Evolutionary conservation across 768 basidiomycete genomes (phyloP).

Genomic region (Pisolithus microcarpus): DNA sequence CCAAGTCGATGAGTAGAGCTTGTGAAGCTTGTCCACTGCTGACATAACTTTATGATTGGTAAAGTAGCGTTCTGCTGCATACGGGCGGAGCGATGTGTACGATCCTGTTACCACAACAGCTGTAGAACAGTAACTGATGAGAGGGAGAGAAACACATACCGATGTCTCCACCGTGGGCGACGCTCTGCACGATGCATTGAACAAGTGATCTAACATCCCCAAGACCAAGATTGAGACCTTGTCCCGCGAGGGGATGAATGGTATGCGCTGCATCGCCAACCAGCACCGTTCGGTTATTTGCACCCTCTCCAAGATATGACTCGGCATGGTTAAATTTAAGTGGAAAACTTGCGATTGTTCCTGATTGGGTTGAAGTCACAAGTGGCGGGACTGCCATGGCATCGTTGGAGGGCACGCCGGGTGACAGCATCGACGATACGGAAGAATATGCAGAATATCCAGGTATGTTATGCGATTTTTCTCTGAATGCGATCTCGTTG

Average conservation of each 20-base stretch:
- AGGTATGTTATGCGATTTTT: constrained; percentile 61
- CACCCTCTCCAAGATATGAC: constrained; percentile 70
- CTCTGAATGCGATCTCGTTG: constrained; percentile 67
- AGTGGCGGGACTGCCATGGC: constrained; percentile 66
- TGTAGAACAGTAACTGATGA: neutral
- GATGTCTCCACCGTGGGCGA: constrained; percentile 69
- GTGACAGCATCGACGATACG: constrained; percentile 24
- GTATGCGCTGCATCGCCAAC: constrained; percentile 97
- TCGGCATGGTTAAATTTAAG: constrained; percentile 83
- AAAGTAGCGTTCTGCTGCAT: constrained; percentile 75
- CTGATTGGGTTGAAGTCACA: constrained; percentile 60
- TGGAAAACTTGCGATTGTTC: constrained; percentile 84
- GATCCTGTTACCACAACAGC: constrained; percentile 42
- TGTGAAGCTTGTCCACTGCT: constrained; percentile 84
- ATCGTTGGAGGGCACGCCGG: constrained; percentile 55
- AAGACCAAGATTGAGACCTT: constrained; percentile 92
- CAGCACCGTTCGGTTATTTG: constrained; percentile 67
- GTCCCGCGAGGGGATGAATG: constrained; percentile 90
- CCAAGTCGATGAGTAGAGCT: constrained; percentile 65
- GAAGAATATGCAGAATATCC: constrained; percentile 58
- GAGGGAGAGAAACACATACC: constrained; percentile 40
- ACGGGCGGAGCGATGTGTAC: constrained; percentile 65
- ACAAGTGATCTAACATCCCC: constrained; percentile 74
- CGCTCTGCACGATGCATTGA: constrained; percentile 50
- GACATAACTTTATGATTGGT: constrained; percentile 82